These are phyloP conservation scores for Rhododendron griersonianum DNA, from an alignment of 148 eudicot species.

Conservation along the genomic window DNA sequence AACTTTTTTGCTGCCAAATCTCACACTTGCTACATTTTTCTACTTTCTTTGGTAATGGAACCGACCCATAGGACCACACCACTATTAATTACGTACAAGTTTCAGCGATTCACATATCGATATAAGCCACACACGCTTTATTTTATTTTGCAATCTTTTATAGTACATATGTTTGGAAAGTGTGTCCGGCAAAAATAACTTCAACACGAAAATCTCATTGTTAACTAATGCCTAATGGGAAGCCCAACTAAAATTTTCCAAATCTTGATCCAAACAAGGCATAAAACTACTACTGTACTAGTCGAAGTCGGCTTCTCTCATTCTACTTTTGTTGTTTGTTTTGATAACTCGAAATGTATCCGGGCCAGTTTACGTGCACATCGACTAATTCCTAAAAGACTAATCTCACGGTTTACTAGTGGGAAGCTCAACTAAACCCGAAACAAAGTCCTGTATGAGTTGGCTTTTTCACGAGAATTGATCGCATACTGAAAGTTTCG, in stretches of 20 bases:
- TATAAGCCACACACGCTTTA: background rate
- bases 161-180: no score
- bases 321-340: background rate
- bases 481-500: no score
- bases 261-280: no score
- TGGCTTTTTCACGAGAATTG: background rate
- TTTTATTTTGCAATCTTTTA: background rate
- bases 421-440: background rate
- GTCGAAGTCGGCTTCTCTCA: no score
- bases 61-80: background rate
- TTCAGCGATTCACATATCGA: background rate
- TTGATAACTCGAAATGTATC: background rate
- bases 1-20: background rate
- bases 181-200: no score
- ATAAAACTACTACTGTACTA: no score
- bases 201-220: no score
- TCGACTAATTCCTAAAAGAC: background rate
- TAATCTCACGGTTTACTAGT: background rate
- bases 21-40: background rate
- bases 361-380: background rate
- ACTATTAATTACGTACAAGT: background rate
- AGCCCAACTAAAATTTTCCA: no score
- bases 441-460: background rate
- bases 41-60: background rate
- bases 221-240: no score